Base-by-base conservation (phyloP, 768 basidiomycete species). In the Rubroboletus pulcherrimus region DNA sequence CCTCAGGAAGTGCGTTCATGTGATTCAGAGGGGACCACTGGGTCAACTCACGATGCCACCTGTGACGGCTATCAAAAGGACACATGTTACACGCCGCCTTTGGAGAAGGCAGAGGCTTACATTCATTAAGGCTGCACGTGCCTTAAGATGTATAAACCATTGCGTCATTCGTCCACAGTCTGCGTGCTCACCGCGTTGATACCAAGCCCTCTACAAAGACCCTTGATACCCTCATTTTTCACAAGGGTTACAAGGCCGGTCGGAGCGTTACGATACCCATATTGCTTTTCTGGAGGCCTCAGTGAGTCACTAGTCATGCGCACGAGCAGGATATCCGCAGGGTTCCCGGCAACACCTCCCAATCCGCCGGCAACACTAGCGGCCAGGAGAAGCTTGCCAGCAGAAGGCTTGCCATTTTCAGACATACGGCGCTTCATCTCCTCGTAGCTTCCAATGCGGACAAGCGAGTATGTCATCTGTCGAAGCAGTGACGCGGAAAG, bases 381-480 rank as follows among this genome's bases (percentile, higher is more conserved):
- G 5, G 85, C 86, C 21, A 83, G 52, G 33, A 91, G 75, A 29
- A 90, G 76, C 31, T 77, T 73, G n/a, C 73, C 62, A 0, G 81
- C 72, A 7, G 82, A 82, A n/a, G 84, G 77, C 11, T 74, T 76
- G 4, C 82, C 78, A 33, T 77, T 70, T 57, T 69, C 67, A 12
- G 82, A 78, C 46, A 91, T 66, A 14, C 73, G 73, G 19, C 74
- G 71, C 65, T 92, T 92, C 67, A 89, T 77, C 49, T 84, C 82
- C 64, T 95, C 93, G 65, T 94, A 93, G 21, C 77, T 81, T 24
- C 92, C 92, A 31, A 94, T 74, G 33, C 93, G 84, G 51, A 92
- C 89, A 44, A 94, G 82, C 0, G 91, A 91, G 65, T 95, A 95
- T 10, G 91, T 86, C 91, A 94, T 93, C 73, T 95, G 93, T 49